Conservation (phyloP, 106 monocot species). For the Allium cepa region DNA sequence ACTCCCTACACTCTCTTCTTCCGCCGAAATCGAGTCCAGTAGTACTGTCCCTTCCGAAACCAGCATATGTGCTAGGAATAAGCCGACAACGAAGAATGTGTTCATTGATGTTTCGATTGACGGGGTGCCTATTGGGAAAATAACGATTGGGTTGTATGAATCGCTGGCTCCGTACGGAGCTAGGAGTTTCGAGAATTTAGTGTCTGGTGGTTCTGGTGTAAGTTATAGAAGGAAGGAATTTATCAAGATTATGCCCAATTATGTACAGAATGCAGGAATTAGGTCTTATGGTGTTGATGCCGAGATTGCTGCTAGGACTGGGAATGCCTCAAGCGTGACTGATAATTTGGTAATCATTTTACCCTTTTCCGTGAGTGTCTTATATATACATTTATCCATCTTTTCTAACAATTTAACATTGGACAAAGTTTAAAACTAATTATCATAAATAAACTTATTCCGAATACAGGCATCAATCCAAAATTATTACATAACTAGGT, state of each 20-base stretch:
- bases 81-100: constrained; percentile 1
- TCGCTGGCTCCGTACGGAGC: background rate
- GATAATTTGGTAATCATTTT: constrained; percentile 7
- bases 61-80: background rate
- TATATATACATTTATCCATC: too few species aligned
- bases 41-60: too few species aligned
- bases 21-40: background rate
- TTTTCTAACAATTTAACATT: too few species aligned
- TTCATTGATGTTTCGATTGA: constrained; percentile 9
- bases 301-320: constrained; percentile 19
- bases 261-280: constrained; percentile 41
- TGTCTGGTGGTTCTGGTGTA: constrained; percentile 28
- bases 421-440: too few species aligned
- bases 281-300: constrained; percentile 38
- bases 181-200: constrained; percentile 12
- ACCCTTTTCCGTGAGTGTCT: too few species aligned
- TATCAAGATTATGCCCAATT: constrained; percentile 43
- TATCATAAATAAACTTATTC: too few species aligned
- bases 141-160: constrained; percentile 3
- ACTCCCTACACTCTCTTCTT: background rate
- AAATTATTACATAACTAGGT: too few species aligned
- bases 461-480: too few species aligned
- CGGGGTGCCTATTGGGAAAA: background rate
- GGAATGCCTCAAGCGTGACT: background rate
- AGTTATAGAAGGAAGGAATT: constrained; percentile 50